A percentile compares a stretch with the other conserved stretches of the same genome.
Evolutionary conservation across 2,329 filamentous ascomycete species (phyloP).

Genomic region (Penicillium nordicum): DNA sequence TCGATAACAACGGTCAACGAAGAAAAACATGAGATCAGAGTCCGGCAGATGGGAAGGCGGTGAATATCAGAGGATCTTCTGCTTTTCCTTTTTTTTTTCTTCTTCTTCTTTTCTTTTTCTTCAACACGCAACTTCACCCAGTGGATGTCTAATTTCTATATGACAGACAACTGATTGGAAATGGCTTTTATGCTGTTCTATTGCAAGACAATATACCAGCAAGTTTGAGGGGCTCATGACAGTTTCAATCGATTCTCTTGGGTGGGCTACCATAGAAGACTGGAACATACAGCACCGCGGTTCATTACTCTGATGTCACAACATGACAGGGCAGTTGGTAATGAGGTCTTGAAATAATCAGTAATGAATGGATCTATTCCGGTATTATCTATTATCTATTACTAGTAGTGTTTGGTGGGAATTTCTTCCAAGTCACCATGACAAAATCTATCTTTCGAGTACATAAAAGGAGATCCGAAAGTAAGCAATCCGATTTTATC

Average conservation of each 20-base stretch:
- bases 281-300: slow-evolving; percentile 36
- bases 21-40: slow-evolving; percentile 14
- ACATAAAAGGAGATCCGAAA: background rate
- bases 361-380: background rate
- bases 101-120: slow-evolving; percentile 12
- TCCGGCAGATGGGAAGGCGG: slow-evolving; percentile 20
- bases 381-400: background rate
- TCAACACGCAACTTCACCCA: slow-evolving; percentile 33
- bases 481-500: background rate
- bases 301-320: slow-evolving; percentile 5
- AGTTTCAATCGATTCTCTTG: slow-evolving; percentile 26
- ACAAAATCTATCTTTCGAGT: background rate
- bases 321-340: background rate
- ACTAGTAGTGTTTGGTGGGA: background rate
- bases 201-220: slow-evolving; percentile 44
- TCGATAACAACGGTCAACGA: slow-evolving; percentile 13
- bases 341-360: background rate
- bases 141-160: slow-evolving; percentile 25
- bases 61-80: slow-evolving; percentile 1
- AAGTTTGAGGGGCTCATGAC: slow-evolving; percentile 48
- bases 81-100: slow-evolving; percentile 20
- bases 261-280: slow-evolving; percentile 47
- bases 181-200: slow-evolving; percentile 21
- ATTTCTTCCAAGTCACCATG: background rate
- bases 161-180: slow-evolving; percentile 29